Conservation (phyloP, 2,329 filamentous ascomycete species). For the Zalaria sp. region DNA sequence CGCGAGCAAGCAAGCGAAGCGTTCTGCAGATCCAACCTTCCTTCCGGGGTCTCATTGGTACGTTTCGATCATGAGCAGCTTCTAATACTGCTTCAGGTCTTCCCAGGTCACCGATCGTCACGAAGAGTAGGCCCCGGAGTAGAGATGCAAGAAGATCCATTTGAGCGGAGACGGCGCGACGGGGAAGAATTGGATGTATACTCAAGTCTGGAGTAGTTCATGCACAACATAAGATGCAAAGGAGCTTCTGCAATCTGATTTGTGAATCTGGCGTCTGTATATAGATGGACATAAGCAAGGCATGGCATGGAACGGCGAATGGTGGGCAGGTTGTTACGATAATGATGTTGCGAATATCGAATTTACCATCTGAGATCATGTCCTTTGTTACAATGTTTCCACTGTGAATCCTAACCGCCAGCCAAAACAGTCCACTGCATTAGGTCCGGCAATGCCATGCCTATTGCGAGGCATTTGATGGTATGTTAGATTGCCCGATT, state of each 20-base stretch:
- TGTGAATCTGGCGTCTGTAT: neutral
- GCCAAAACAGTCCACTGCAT: no score
- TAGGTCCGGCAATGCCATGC: no score
- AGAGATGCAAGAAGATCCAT: conserved; percentile 57
- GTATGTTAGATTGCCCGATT: no score
- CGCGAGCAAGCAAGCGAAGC: no score
- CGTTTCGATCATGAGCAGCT: neutral
- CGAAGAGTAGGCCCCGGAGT: conserved; percentile 68
- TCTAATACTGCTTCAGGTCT: conserved; percentile 29
- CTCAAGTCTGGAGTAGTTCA: conserved; percentile 49
- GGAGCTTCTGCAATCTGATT: neutral
- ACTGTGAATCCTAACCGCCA: no score
- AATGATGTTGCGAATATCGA: no score
- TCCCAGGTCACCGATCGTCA: conserved; percentile 43
- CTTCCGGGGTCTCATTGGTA: no score
- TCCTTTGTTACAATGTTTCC: no score
- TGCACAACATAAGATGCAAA: neutral
- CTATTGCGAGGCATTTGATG: no score
- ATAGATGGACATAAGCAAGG: neutral
- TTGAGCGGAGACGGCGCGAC: conserved; percentile 37
- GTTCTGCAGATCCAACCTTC: no score
- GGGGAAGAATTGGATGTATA: conserved; percentile 48
- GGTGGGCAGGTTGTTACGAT: no score
- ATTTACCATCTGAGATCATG: no score
- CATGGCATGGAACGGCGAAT: neutral